Percentiles rank a stretch among this genome's conserved stretches.
Evolutionary conservation across 176 grass and related monocot species (phyloP).

Genomic region (Cenchrus purpureus): DNA sequence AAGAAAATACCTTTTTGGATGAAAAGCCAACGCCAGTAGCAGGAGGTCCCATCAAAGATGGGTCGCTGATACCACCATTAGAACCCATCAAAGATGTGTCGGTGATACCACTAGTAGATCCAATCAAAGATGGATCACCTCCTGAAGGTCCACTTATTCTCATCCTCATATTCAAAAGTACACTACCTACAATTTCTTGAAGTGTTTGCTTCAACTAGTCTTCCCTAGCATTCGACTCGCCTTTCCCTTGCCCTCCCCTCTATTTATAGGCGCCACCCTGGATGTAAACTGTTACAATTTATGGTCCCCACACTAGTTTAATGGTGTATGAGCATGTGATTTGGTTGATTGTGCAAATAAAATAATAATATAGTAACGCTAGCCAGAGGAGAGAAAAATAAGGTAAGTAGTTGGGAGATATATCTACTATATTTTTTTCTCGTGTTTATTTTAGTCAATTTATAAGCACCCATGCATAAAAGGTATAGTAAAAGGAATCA

Average conservation of each 20-base stretch:
- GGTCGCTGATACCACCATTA: too few relatives aligned
- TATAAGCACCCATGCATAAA: not conserved
- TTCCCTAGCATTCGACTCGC: not conserved
- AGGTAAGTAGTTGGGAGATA: not conserved
- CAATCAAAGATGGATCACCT: not conserved
- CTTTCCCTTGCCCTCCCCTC: not conserved
- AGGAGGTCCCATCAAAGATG: not conserved
- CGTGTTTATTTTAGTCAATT: not conserved
- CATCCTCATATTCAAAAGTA: not conserved
- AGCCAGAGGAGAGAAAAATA: not conserved
- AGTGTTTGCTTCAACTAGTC: not conserved
- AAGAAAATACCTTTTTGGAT: constrained; percentile 7
- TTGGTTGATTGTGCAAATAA: not conserved
- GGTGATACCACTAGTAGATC: not conserved
- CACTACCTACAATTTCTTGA: not conserved
- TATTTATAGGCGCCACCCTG: constrained; percentile 1
- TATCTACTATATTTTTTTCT: not conserved
- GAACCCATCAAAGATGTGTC: not conserved
- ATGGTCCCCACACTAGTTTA: not conserved
- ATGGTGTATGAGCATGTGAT: not conserved
- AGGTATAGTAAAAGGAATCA: not conserved
- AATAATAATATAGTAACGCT: constrained; percentile 6
- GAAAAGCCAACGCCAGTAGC: not conserved
- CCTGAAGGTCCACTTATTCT: not conserved
- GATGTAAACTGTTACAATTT: not conserved